A percentile compares a stretch with the other conserved stretches of the same genome.
Evolutionary conservation across 2,329 filamentous ascomycete genomes (phyloP).

Genomic region (Cordyceps cateniannulata): DNA sequence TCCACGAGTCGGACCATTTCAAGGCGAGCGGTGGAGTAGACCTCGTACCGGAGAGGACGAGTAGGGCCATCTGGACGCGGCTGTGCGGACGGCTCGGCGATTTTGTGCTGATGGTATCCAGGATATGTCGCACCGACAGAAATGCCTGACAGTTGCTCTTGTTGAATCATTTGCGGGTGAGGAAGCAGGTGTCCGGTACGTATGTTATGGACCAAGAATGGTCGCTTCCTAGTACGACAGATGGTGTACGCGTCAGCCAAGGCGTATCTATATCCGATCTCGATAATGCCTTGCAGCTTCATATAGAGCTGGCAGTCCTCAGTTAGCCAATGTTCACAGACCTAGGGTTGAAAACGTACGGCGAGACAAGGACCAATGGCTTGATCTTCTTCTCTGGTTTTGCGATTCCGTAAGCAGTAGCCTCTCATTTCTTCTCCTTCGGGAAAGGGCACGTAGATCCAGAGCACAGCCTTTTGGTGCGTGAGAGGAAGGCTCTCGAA

Average conservation of each 20-base stretch:
- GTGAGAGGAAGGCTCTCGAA: not conserved
- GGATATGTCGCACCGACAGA: not conserved
- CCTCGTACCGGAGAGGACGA: not conserved
- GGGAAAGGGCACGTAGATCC: constrained; percentile 6
- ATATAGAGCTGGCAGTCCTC: not conserved
- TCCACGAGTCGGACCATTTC: not conserved
- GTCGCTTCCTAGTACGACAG: not conserved
- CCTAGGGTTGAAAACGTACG: not conserved
- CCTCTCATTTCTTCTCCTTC: not conserved
- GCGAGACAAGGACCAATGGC: constrained; percentile 1
- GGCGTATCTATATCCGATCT: constrained; percentile 2
- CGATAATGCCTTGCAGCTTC: constrained; percentile 2
- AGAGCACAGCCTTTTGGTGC: not conserved
- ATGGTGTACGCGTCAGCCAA: not conserved
- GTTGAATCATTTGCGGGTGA: not conserved
- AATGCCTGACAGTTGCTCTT: not conserved
- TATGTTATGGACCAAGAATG: not conserved
- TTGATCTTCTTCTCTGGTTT: not conserved
- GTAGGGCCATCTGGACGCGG: not conserved
- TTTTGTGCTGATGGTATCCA: not conserved
- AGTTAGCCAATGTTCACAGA: not conserved
- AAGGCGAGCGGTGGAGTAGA: not conserved
- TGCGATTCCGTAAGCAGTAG: not conserved
- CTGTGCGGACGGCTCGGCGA: not conserved
- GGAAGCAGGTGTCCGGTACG: not conserved